These are phyloP conservation scores for Triangularia setosa DNA, from an alignment of 2,329 filamentous ascomycete species.

Conservation along the genomic window DNA sequence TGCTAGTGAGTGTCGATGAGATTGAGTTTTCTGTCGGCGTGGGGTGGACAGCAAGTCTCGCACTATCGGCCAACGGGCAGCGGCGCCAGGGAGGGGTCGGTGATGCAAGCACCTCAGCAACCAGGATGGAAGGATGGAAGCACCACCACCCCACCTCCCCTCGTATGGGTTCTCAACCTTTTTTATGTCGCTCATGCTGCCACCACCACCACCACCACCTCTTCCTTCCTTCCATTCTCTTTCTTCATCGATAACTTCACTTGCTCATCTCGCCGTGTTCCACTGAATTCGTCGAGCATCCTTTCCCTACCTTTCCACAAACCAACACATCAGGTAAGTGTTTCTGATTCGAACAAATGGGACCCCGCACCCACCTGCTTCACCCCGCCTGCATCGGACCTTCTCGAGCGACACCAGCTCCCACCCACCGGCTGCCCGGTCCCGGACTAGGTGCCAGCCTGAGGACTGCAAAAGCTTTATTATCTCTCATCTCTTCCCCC, in stretches of 20 bases:
- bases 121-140: conserved; percentile 10
- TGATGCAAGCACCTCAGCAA: conserved; percentile 21
- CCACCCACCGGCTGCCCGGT: conserved; percentile 18
- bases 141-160: conserved; percentile 29
- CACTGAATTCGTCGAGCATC: conserved; percentile 1
- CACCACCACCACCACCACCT: conserved; percentile 23
- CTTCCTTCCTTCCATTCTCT: conserved; percentile 9
- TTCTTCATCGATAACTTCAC: conserved; percentile 10
- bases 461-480: conserved; percentile 22
- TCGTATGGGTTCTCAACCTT: conserved; percentile 25
- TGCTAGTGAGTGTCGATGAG: not conserved
- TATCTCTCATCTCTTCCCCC: conserved; percentile 6
- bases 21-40: conserved; percentile 1
- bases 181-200: conserved; percentile 31
- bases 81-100: conserved; percentile 13
- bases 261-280: conserved; percentile 8
- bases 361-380: conserved; percentile 25
- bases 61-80: conserved; percentile 16
- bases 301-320: conserved; percentile 1
- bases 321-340: conserved; percentile 20
- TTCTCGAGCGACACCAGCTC: conserved; percentile 15
- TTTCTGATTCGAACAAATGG: conserved; percentile 1
- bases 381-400: conserved; percentile 27
- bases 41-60: conserved; percentile 18
- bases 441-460: conserved; percentile 13